Evolutionary conservation across 2,329 filamentous ascomycete species (phyloP).

Genomic region (Truncatella angustata): DNA sequence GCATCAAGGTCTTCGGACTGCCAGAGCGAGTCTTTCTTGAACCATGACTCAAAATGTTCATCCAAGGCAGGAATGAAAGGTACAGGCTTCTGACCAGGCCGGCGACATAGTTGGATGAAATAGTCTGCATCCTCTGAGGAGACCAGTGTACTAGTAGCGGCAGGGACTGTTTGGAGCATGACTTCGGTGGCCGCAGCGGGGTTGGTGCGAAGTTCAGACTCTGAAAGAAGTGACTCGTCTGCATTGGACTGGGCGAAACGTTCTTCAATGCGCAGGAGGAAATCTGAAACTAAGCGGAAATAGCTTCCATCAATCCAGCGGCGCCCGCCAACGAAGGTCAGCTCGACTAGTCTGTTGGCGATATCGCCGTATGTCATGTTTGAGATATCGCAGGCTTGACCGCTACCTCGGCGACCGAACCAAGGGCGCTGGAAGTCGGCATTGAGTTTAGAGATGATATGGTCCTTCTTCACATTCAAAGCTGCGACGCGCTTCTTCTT

Average conservation of each 20-base stretch:
- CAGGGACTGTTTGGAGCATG: slow-evolving; percentile 12
- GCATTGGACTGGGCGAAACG: slow-evolving; percentile 10
- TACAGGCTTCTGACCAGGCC: slow-evolving; percentile 31
- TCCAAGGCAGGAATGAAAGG: slow-evolving; percentile 33
- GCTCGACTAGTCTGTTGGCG: slow-evolving; percentile 40
- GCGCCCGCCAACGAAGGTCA: slow-evolving; percentile 37
- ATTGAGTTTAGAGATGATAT: slow-evolving; percentile 45
- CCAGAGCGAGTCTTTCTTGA: slow-evolving; percentile 40
- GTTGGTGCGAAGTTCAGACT: background rate
- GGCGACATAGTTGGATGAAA: slow-evolving; percentile 29
- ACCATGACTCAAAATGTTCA: slow-evolving; percentile 34
- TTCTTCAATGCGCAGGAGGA: slow-evolving; percentile 21
- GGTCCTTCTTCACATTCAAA: slow-evolving; percentile 38
- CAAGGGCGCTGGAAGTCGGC: slow-evolving; percentile 47
- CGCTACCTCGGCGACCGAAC: slow-evolving; percentile 42
- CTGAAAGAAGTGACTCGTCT: slow-evolving; percentile 5
- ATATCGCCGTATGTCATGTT: slow-evolving; percentile 48
- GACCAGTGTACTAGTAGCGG: slow-evolving; percentile 16
- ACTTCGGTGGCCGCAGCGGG: background rate
- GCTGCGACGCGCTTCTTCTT: slow-evolving; percentile 35
- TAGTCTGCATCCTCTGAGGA: slow-evolving; percentile 21
- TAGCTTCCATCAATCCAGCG: slow-evolving; percentile 38
- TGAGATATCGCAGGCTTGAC: slow-evolving; percentile 40
- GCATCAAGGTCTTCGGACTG: slow-evolving; percentile 35
- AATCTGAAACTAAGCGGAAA: slow-evolving; percentile 19